Base-by-base conservation (phyloP, 2,329 filamentous ascomycete genomes). In the Lachnellula subtilissima region DNA sequence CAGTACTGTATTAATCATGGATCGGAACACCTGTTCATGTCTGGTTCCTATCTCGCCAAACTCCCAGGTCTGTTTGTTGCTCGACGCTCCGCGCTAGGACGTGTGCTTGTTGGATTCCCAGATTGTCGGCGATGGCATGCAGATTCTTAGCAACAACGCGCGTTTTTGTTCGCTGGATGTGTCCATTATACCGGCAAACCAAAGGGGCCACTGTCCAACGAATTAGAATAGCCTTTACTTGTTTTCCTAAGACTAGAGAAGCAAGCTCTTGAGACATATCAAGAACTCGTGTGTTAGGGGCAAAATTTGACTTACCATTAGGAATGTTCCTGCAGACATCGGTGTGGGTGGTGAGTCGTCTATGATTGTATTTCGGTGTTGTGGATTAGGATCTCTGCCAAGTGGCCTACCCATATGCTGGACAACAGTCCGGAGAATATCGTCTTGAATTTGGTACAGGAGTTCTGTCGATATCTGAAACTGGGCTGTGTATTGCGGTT, bases 51-150 rank as follows among this genome's bases (percentile, higher is more conserved):
- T 32, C 28, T 12, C 28, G 9, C 46, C 47, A 54, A 19, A 50
- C 47, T 22, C n/a, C 12, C n/a, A 55, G 37, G 8, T 25, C 39
- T 8, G 39, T 40, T 39, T 52, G 47, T 15, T 32, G 50, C 50
- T 60, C 50, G 1, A 61, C 47, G 23, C 55, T 36, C 8, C 49
- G 42, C 4, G 65, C 66, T 23, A 68, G 25, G 14, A 67, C 52
- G 25, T 49, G 42, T 7, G 63, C 67, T 39, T 68, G 66, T 23
- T 61, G 53, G 25, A 68, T 62, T 0, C 66, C 66, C 46, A 65
- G 58, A 1, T 48, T 53, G 37, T 57, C 47, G n/a, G 54, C 65
- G 23, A 69, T 57, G 15, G 22, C 40, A 43, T 56, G 48, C 2
- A 69, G 37, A 43, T 62, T 67, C 47, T 50, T 61, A 2, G 61